These are phyloP conservation scores for Fraxinus americana DNA, from an alignment of 257 asterid species.

Conservation along the genomic window DNA sequence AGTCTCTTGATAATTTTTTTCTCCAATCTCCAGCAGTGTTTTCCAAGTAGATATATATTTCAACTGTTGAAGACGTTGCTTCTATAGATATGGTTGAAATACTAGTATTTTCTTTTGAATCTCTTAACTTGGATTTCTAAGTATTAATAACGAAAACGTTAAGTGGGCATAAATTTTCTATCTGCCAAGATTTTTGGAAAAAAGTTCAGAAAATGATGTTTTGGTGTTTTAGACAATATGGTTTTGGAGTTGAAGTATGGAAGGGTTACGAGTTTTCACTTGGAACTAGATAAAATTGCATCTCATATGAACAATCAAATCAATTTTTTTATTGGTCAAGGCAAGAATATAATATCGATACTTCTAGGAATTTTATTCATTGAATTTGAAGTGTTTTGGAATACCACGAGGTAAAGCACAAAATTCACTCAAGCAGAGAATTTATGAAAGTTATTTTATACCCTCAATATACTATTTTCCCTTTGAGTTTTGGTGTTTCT, in stretches of 20 bases:
- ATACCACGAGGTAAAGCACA: constrained; percentile 15
- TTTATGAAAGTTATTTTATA: constrained; percentile 1
- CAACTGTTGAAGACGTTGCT: neutral
- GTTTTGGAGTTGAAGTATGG: constrained; percentile 9
- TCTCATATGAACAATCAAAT: constrained; percentile 9
- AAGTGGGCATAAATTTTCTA: constrained; percentile 10
- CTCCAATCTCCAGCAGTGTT: constrained; percentile 4
- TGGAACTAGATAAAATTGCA: constrained; percentile 14
- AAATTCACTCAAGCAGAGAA: constrained; percentile 11
- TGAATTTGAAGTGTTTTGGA: constrained; percentile 7
- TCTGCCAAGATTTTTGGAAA: neutral
- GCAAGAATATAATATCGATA: constrained; percentile 2
- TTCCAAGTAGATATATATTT: constrained; percentile 7
- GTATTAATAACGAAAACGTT: constrained; percentile 13
- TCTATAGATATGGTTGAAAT: constrained; percentile 13
- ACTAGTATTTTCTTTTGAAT: constrained; percentile 13
- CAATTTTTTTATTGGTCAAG: neutral
- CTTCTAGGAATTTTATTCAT: constrained; percentile 1
- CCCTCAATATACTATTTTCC: neutral
- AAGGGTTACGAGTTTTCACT: constrained; percentile 5
- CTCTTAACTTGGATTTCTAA: constrained; percentile 8
- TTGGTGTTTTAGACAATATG: neutral
- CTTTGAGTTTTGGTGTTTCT: neutral
- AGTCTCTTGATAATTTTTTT: constrained; percentile 19
- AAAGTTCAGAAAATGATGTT: neutral